Percentiles rank a stretch among this genome's conserved stretches.
These are phyloP conservation scores for Ambrosiella xylebori DNA, from an alignment of 2,329 filamentous ascomycete genomes.

Conservation along the genomic window DNA sequence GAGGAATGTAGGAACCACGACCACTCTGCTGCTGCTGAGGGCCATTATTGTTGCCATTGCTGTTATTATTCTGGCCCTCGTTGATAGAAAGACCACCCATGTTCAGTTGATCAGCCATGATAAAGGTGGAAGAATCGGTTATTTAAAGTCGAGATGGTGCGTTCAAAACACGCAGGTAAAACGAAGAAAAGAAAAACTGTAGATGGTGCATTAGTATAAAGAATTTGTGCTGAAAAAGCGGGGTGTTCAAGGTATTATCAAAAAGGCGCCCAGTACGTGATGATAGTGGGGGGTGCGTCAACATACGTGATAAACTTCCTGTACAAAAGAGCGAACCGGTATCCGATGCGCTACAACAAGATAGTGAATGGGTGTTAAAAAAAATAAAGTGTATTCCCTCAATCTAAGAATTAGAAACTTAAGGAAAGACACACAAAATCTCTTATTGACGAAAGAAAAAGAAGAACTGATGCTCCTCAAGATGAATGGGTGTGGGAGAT, in stretches of 20 bases:
- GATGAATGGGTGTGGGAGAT: constrained; percentile 18
- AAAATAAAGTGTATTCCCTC: constrained; percentile 26
- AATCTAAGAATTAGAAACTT: constrained; percentile 23
- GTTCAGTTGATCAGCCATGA: constrained; percentile 71
- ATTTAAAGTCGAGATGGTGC: background rate
- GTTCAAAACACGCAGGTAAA: background rate
- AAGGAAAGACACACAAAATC: constrained; percentile 14
- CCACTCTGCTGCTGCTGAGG: constrained; percentile 18
- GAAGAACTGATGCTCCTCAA: constrained; percentile 12
- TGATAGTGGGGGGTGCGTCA: background rate
- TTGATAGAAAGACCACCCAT: constrained; percentile 48
- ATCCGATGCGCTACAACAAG: constrained; percentile 8
- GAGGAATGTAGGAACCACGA: constrained; percentile 62
- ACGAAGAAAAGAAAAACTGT: background rate
- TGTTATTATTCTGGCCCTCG: constrained; percentile 1
- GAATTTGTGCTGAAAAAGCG: background rate
- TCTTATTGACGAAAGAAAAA: constrained; percentile 9
- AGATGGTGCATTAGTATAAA: background rate
- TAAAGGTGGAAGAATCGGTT: constrained; percentile 20
- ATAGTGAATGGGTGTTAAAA: constrained; percentile 21
- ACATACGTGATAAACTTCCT: constrained; percentile 5
- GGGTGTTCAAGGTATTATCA: background rate
- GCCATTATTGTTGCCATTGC: constrained; percentile 18
- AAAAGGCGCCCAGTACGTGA: background rate
- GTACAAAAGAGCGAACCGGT: constrained; percentile 9